A percentile compares a stretch with the other conserved stretches of the same genome.
Evolutionary conservation across 768 basidiomycete genomes (phyloP).

Genomic region (Amanita inopinata): DNA sequence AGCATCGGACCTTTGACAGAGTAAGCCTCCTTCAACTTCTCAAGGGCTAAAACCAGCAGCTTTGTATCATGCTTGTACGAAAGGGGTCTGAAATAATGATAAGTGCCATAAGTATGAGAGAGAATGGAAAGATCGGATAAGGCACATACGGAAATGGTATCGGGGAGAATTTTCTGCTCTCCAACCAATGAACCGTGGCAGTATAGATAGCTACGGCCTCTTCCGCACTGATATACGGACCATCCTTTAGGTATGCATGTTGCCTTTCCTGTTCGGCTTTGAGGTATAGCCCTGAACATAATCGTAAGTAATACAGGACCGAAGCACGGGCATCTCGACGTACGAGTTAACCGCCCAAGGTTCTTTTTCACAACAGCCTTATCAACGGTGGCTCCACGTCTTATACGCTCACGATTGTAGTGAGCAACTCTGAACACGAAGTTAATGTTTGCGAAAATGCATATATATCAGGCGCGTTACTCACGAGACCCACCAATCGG

Average conservation of each 20-base stretch:
- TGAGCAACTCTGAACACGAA: slow-evolving; percentile 64
- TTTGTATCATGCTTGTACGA: slow-evolving; percentile 99
- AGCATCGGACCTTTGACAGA: slow-evolving; percentile 94
- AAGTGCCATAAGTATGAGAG: neutral
- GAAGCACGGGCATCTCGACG: slow-evolving; percentile 15
- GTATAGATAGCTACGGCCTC: slow-evolving; percentile 99
- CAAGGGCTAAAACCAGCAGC: slow-evolving; percentile 88
- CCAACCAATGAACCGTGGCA: slow-evolving; percentile 97
- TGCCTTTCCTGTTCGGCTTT: slow-evolving; percentile 99
- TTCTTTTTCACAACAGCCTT: slow-evolving; percentile 99
- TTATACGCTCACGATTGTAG: slow-evolving; percentile 95
- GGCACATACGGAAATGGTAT: slow-evolving; percentile 88
- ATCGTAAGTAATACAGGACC: slow-evolving; percentile 9
- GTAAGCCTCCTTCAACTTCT: slow-evolving; percentile 98
- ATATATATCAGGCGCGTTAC: slow-evolving; percentile 18
- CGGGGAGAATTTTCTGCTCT: slow-evolving; percentile 94
- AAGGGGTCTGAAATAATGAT: slow-evolving; percentile 66
- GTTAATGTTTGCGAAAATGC: slow-evolving; percentile 4
- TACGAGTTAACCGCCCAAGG: slow-evolving; percentile 91
- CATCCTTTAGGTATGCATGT: slow-evolving; percentile 98
- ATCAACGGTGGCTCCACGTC: slow-evolving; percentile 93
- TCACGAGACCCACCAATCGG: slow-evolving; percentile 96
- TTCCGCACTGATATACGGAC: slow-evolving; percentile 97
- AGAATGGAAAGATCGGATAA: neutral
- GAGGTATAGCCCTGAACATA: slow-evolving; percentile 63